Base-by-base conservation (phyloP, 495 filamentous ascomycete genomes). In the Aspergillus incahuasiensis region DNA sequence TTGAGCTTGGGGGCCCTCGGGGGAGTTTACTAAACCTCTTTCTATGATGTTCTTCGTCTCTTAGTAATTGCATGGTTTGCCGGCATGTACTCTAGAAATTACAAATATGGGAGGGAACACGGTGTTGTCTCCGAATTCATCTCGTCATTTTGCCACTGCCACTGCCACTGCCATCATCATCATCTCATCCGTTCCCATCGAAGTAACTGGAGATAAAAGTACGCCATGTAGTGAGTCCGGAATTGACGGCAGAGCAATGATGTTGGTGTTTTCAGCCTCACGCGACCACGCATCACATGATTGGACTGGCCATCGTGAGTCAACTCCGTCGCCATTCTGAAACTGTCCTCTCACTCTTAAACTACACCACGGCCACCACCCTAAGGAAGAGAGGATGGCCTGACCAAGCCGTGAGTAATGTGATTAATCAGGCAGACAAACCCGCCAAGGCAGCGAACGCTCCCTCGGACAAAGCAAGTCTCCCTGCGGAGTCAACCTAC, bases 1-100 rank as follows among this genome's bases (percentile, higher is more conserved):
- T 63, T 76, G 68, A 72, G 70, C 51, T 60, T 64, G 15, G 65
- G 68, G 25, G 70, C 66, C 2, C 60, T 74, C 42, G 71, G 71
- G 15, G 8, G 21, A 43, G 42, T 58, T 42, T 48, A 48, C 51
- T 48, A 35, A 35, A 35, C 32, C 28, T n/a, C 28, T 30, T 35
- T 15, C 39, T 32, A 32, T 52, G 22, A 22, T 35, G 9, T 49
- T 49, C 40, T 20, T 48, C 48, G 21, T 16, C 19, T 48, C 8
- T 19, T 48, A 30, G 15, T 30, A 22, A 16, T 48, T 30, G 46
- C 46, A 32, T 35, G 18, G 18, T 30, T 48, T 4, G 15, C 46
- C 2, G 12, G 32, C 9, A 35, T 35, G 32, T 35, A 35, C 32
- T 35, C 12, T 35, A 35, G 32, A 35, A 35, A 35, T 35, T 35